Base-by-base conservation (phyloP, 208 protist species). In the Leishmania arabica region DNA sequence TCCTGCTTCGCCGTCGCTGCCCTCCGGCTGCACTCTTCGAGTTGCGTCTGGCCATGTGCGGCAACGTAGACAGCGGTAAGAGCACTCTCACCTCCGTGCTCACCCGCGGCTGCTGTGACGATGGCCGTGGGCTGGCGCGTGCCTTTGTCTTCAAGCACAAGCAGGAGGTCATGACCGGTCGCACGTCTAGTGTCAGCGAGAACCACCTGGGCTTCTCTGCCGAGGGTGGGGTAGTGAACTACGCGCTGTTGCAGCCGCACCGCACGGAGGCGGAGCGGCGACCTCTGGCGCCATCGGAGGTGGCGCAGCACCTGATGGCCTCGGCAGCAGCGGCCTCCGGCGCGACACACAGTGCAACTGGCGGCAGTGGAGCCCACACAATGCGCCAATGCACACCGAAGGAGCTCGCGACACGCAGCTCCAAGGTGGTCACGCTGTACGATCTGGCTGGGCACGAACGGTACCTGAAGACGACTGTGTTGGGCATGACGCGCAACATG, bases 401-500 rank as follows among this genome's bases (percentile, higher is more conserved):
- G 68, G 91, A 98, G 58, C 90, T 99, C 31, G 85, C 89, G 51
- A 82, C 89, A 31, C 80, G 87, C 24, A 97, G 91, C 73, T 89
- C 95, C 5, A 99, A 99, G 84, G 93, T 99, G 31, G 81, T 99
- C 24, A 99, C 96, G 15, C 94, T 99, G 51, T 98, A 99, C 72
- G 99, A 99, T 87, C 88, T 99, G 5, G 99, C 99, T 2, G 99
- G 99, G 4, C 99, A 99, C 81, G 98, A 99, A 83, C 92, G 93
- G 58, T 99, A 99, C 85, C 91, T 99, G 34, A 99, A 99, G 85
- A 99, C 99, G 5, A 99, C 99, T 1, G 93, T 99, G 45, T 93
- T 95, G 53, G 99, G 99, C 21, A 98, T 99, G 93, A 99, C 98
- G n/a, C 96, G 98, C 54, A 96, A 93, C 80, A 86, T 92, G 71